Evolutionary conservation across 176 grass and related monocot genomes (phyloP).

Genomic region (Zoysia pacifica): DNA sequence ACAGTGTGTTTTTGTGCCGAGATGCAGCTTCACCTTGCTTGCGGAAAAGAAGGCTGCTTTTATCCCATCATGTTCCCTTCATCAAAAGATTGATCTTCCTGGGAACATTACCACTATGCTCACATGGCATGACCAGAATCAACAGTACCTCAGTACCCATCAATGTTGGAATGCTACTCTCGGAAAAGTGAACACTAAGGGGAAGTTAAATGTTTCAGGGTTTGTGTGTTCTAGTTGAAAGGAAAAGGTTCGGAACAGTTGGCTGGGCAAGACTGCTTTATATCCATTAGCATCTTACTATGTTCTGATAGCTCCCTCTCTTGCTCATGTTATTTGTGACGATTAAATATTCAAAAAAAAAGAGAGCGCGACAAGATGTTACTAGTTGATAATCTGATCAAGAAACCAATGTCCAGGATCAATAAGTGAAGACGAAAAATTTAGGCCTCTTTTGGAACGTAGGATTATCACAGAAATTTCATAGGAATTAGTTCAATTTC

Average conservation of each 20-base stretch:
- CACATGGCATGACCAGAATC: constrained; percentile 32
- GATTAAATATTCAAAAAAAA: too few relatives aligned
- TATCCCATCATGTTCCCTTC: constrained; percentile 42
- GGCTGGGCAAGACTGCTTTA: neutral
- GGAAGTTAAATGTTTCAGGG: constrained; percentile 7
- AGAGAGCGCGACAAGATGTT: too few relatives aligned
- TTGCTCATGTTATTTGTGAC: too few relatives aligned
- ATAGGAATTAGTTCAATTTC: too few relatives aligned
- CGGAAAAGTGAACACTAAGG: constrained; percentile 6
- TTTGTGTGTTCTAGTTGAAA: constrained; percentile 6
- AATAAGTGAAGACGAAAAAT: constrained; percentile 3
- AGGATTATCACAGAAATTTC: too few relatives aligned
- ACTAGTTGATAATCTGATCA: neutral
- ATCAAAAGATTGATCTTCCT: constrained; percentile 38
- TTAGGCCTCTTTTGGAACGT: too few relatives aligned
- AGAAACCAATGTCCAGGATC: constrained; percentile 9
- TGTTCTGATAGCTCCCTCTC: neutral
- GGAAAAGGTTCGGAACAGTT: neutral
- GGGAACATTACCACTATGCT: constrained; percentile 37
- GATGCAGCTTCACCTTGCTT: constrained; percentile 40
- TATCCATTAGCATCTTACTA: constrained; percentile 13
- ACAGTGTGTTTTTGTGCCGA: constrained; percentile 13
- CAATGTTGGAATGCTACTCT: constrained; percentile 14
- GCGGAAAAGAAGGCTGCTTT: constrained; percentile 41
- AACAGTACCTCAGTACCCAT: constrained; percentile 14